Conservation (phyloP, 2,329 filamentous ascomycete genomes). For the Tolypocladium tropicale region DNA sequence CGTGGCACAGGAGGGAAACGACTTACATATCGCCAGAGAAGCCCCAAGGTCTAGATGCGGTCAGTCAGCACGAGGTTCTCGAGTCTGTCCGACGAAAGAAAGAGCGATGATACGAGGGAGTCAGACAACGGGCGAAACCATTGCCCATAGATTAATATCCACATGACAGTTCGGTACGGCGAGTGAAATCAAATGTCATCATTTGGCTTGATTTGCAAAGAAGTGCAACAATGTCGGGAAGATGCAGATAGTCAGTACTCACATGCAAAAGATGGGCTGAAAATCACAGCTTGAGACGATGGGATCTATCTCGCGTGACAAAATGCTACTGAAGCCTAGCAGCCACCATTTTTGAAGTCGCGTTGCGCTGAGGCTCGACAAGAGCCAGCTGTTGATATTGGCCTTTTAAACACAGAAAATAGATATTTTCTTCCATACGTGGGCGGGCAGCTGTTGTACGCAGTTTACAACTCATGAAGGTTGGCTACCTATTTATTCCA, state of each 20-base stretch:
- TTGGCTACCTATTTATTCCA: too few relatives aligned
- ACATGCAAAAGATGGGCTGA: not conserved
- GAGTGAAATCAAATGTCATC: constrained; percentile 4
- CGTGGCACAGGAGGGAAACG: not conserved
- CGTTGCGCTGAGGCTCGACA: not conserved
- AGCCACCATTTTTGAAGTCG: too few relatives aligned
- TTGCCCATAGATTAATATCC: constrained; percentile 2
- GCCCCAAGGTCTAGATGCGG: not conserved
- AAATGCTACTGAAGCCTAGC: not conserved
- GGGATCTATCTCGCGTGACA: not conserved
- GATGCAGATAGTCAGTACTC: not conserved
- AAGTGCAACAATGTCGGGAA: not conserved
- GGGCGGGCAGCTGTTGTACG: too few relatives aligned
- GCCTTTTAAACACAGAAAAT: too few relatives aligned
- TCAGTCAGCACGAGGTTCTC: not conserved
- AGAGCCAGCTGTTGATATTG: not conserved
- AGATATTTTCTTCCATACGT: too few relatives aligned
- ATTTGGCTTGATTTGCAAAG: not conserved
- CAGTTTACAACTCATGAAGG: too few relatives aligned
- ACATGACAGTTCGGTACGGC: constrained; percentile 3
- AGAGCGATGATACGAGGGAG: not conserved
- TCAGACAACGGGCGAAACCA: constrained; percentile 6
- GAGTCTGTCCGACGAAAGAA: not conserved
- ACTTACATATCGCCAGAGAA: not conserved
- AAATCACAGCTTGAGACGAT: too few relatives aligned